phyloP scores from a whole-genome alignment of 2,329 filamentous ascomycete species.

The Sporothrix mexicana region DNA sequence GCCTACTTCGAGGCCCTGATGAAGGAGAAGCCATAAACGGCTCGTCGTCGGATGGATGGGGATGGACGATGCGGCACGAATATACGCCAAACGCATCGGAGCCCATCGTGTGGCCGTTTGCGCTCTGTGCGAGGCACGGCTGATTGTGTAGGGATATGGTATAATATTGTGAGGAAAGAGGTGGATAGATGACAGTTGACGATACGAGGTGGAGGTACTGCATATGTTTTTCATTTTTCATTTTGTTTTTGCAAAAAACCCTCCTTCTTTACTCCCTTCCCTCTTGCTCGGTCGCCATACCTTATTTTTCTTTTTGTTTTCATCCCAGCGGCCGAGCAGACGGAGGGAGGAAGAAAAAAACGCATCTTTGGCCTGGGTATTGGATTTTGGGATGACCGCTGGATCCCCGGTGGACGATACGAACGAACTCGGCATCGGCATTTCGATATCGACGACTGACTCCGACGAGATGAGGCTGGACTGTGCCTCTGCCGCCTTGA shows the following conservation, averaged over 20 bases:
- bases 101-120: constrained; percentile 8
- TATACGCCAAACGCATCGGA: background rate
- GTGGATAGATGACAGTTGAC: constrained; percentile 1
- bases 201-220: background rate
- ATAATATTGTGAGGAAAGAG: constrained; percentile 27
- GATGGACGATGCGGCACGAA: constrained; percentile 6
- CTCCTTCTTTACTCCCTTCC: constrained; percentile 14
- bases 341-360: constrained; percentile 21
- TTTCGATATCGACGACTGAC: constrained; percentile 16
- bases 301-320: constrained; percentile 17
- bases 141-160: constrained; percentile 24
- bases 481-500: background rate
- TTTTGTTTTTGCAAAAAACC: constrained; percentile 4
- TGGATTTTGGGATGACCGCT: constrained; percentile 26
- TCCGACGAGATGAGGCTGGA: background rate
- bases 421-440: background rate
- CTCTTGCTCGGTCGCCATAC: constrained; percentile 1
- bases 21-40: constrained; percentile 56
- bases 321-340: constrained; percentile 10
- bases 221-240: constrained; percentile 24
- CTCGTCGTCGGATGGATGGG: constrained; percentile 24
- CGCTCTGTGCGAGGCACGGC: constrained; percentile 27
- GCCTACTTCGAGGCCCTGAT: constrained; percentile 72
- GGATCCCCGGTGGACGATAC: constrained; percentile 7
- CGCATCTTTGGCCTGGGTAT: constrained; percentile 30